A percentile compares a stretch with the other conserved stretches of the same genome.
These are phyloP conservation scores for Mortierella sp. DNA, from an alignment of 371 early-diverging fungal genomes.

Conservation along the genomic window DNA sequence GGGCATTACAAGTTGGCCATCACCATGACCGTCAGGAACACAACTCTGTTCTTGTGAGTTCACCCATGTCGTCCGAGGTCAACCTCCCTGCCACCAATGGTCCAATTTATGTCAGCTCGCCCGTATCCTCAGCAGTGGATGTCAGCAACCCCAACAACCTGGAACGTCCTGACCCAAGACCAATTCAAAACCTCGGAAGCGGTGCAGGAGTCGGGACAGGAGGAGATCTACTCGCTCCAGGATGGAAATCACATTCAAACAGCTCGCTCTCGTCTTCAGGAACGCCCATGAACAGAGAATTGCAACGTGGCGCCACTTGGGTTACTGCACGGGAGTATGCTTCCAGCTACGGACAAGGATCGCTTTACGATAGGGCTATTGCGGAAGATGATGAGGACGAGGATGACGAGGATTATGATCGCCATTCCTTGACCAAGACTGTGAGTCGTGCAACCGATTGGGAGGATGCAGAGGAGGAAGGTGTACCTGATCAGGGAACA, in stretches of 20 bases:
- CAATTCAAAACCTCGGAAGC: conserved; percentile 26
- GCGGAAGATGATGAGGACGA: conserved; percentile 28
- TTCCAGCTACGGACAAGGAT: conserved; percentile 31
- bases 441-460: conserved; percentile 3
- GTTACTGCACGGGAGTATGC: conserved; percentile 41
- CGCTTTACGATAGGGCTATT: conserved; percentile 20
- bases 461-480: conserved; percentile 1
- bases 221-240: conserved; percentile 24
- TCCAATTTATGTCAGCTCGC: conserved; percentile 44
- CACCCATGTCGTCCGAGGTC: conserved; percentile 41
- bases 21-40: conserved; percentile 15
- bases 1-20: conserved; percentile 31
- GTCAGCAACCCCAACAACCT: background rate
- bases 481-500: background rate
- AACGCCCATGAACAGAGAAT: conserved; percentile 10
- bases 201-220: background rate
- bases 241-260: conserved; percentile 28
- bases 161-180: conserved; percentile 43
- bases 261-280: conserved; percentile 18
- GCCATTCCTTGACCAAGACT: conserved; percentile 10
- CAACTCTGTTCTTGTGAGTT: conserved; percentile 37
- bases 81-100: conserved; percentile 30
- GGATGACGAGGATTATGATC: conserved; percentile 15
- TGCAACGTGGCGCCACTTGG: conserved; percentile 43
- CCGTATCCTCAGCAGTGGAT: conserved; percentile 28